Conservation (phyloP, 305 asterid species). For the Galium porrigens region DNA sequence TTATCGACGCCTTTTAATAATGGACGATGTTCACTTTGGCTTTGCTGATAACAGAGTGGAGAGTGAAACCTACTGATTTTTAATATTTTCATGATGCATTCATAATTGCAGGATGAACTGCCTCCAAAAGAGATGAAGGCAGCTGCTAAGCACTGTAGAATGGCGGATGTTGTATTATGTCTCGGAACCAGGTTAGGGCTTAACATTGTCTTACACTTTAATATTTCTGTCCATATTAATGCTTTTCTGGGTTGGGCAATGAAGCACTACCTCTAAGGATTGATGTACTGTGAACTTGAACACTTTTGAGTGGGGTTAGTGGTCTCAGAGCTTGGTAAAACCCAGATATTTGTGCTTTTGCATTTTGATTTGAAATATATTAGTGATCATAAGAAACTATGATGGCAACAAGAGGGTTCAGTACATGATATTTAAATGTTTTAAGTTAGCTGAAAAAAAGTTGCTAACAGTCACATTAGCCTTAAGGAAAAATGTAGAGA, state of each 20-base stretch:
- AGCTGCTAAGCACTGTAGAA: constrained; percentile 81
- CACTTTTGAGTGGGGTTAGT: not conserved
- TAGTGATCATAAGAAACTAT: not conserved
- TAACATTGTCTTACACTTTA: not conserved
- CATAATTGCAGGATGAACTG: constrained; percentile 53
- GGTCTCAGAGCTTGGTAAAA: not conserved
- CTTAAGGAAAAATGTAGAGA: not conserved
- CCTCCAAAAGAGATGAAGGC: constrained; percentile 85
- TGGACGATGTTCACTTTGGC: not conserved
- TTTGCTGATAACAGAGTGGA: not conserved
- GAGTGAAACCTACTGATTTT: not conserved
- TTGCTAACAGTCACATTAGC: not conserved
- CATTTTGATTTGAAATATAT: not conserved
- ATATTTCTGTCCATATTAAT: not conserved
- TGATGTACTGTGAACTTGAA: not conserved
- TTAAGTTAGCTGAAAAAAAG: not conserved
- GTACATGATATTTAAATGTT: not conserved
- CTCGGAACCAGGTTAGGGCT: constrained; percentile 73
- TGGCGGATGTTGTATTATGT: constrained; percentile 83
- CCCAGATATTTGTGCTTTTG: not conserved
- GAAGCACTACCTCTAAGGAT: not conserved
- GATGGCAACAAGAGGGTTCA: not conserved
- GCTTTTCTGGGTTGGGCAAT: not conserved
- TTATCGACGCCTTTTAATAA: not conserved
- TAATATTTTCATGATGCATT: not conserved